phyloP scores from a whole-genome alignment of 371 early-diverging fungal species.

The Phascolomyces articulosus region DNA sequence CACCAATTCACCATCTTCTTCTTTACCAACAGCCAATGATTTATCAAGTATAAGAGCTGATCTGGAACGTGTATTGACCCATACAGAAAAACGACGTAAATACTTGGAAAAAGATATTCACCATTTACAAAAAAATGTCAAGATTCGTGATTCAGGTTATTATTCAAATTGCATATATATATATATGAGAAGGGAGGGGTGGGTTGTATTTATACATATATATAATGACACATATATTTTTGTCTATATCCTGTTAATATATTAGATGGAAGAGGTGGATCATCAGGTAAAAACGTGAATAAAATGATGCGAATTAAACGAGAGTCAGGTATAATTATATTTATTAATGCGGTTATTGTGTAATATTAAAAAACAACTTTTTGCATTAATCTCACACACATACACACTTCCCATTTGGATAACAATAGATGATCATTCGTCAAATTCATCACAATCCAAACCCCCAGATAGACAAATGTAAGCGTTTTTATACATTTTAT shows the following conservation, averaged over 20 bases:
- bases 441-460: conserved; percentile 3
- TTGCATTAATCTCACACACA: neutral
- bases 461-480: conserved; percentile 44
- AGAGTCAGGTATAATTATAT: conserved; percentile 25
- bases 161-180: no score
- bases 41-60: conserved; percentile 41
- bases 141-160: conserved; percentile 21
- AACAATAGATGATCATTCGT: neutral
- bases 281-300: conserved; percentile 30
- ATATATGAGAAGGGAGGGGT: no score
- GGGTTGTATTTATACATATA: neutral
- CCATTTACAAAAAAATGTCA: conserved; percentile 26
- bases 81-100: conserved; percentile 32
- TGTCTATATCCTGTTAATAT: neutral
- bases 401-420: conserved; percentile 4
- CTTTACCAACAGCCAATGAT: conserved; percentile 39
- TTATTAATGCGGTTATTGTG: neutral
- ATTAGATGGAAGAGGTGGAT: neutral
- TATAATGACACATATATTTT: neutral
- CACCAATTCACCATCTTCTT: conserved; percentile 21
- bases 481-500: conserved; percentile 5
- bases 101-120: conserved; percentile 33
- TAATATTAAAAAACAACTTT: no score
- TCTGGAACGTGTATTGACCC: conserved; percentile 37
- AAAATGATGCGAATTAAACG: conserved; percentile 34